Percentiles rank a stretch among this genome's conserved stretches.
Conservation (phyloP, 768 basidiomycete genomes). For the Inosperma sp. region DNA sequence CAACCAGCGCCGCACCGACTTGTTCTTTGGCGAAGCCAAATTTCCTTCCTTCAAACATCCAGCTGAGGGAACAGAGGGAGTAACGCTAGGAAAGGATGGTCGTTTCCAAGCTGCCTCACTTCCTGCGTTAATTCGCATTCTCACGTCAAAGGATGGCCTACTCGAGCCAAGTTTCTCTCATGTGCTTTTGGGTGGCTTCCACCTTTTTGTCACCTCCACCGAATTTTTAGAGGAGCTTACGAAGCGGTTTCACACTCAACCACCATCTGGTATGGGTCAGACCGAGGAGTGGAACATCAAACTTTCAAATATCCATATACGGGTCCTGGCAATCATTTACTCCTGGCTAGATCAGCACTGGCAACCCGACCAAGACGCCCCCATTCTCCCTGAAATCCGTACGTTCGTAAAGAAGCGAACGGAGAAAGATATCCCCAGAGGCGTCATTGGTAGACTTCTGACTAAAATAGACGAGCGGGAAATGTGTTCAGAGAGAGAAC, state of each 20-base stretch:
- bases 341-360: constrained; percentile 34
- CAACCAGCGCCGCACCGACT: constrained; percentile 6
- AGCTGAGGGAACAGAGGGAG: not conserved
- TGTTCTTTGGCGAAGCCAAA: constrained; percentile 2
- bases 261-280: not conserved
- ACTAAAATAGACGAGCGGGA: not conserved
- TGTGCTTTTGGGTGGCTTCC: constrained; percentile 68
- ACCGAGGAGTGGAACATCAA: constrained; percentile 1
- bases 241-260: constrained; percentile 6
- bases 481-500: not conserved
- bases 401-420: constrained; percentile 4
- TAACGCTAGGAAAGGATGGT: constrained; percentile 15
- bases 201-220: constrained; percentile 54
- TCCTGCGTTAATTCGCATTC: constrained; percentile 39
- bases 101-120: constrained; percentile 32
- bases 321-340: constrained; percentile 6
- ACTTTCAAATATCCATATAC: constrained; percentile 3
- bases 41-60: not conserved
- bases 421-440: not conserved
- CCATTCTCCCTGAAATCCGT: constrained; percentile 28
- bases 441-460: not conserved
- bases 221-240: constrained; percentile 39
- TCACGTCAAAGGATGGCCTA: constrained; percentile 40
- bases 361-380: constrained; percentile 48
- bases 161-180: constrained; percentile 41